Evolutionary conservation across 2,329 filamentous ascomycete genomes (phyloP).

Genomic region (Fusarium palustre): DNA sequence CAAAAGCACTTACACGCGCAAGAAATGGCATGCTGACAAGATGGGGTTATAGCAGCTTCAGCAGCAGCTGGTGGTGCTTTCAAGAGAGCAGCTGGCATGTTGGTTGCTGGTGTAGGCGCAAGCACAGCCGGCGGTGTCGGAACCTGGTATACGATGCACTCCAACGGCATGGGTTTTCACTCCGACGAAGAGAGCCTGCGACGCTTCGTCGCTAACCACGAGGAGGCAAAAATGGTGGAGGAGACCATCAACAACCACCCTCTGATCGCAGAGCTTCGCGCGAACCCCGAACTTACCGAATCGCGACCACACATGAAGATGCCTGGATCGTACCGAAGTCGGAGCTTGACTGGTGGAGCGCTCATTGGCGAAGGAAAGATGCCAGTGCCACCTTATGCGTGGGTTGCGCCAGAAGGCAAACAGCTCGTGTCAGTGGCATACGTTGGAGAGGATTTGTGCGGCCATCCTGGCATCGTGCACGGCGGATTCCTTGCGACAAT

Average conservation of each 20-base stretch:
- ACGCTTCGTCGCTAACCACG: slow-evolving; percentile 70
- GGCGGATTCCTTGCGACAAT: slow-evolving; percentile 92
- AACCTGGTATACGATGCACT: slow-evolving; percentile 53
- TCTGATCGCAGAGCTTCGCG: slow-evolving; percentile 75
- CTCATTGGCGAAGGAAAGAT: slow-evolving; percentile 81
- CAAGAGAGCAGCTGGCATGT: slow-evolving; percentile 43
- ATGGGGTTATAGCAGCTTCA: slow-evolving; percentile 15
- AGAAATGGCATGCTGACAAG: slow-evolving; percentile 30
- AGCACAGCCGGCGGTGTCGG: slow-evolving; percentile 49
- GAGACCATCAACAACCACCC: slow-evolving; percentile 80
- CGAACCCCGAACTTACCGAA: slow-evolving; percentile 75
- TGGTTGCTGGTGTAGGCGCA: slow-evolving; percentile 50
- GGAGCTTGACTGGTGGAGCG: slow-evolving; percentile 86
- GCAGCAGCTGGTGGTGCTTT: slow-evolving; percentile 37
- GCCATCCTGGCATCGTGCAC: slow-evolving; percentile 91
- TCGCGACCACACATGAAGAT: slow-evolving; percentile 90
- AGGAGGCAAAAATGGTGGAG: slow-evolving; percentile 71
- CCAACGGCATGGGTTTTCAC: slow-evolving; percentile 55
- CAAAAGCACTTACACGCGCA: slow-evolving; percentile 10
- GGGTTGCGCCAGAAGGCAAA: slow-evolving; percentile 77
- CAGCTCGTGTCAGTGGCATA: slow-evolving; percentile 79
- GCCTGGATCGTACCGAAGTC: slow-evolving; percentile 73
- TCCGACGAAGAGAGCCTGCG: slow-evolving; percentile 78
- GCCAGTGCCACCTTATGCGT: slow-evolving; percentile 83
- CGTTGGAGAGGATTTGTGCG: slow-evolving; percentile 83